Base-by-base conservation (phyloP, 495 filamentous ascomycete species). In the Tetracladium marchalianum region DNA sequence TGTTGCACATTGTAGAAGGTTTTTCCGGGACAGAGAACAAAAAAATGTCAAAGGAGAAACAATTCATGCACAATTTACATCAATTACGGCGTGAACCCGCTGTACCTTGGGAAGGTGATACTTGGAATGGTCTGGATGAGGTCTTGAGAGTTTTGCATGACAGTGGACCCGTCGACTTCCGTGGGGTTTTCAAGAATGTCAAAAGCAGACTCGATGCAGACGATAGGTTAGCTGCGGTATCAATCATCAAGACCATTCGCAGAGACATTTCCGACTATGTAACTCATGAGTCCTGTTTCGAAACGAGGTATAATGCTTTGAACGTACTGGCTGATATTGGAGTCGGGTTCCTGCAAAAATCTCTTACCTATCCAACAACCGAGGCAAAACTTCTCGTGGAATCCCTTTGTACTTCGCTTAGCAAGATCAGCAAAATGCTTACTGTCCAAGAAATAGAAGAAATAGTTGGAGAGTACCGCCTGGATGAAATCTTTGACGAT, bases 301-400 rank as follows among this genome's bases (percentile, higher is more conserved):
- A 48, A 16, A 48, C 46, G 35, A 48, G 24, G 24, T 48, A 40
- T 16, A 41, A 41, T 22, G 46, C 46, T 11, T 38, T 48, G 31
- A 42, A 48, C 12, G 39, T 32, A 2, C 13, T 48, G 46, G 16
- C 31, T 3, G 46, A 48, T 41, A 35, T 48, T n/a, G 37, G 11
- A 7, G 22, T 27, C 22, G 22, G 22, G 22, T 27, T 27, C 7
- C 22, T 27, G 7, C 22, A 27, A 27, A 27, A 7, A 27, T 27
- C 22, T 27, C 22, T 27, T 7, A 27, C 3, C 7, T 27, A 27
- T 27, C 22, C 22, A 27, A 27, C 3, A 27, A 3, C 22, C 7
- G 22, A 27, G 22, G 22, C 22, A 27, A 27, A 3, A 7, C 22
- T 27, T 27, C 22, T 27, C 3, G 22, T 27, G 7, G 22, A 27